Evolutionary conservation across 164 flowering plant species (phyloP).

Genomic region (Stephania japonica): DNA sequence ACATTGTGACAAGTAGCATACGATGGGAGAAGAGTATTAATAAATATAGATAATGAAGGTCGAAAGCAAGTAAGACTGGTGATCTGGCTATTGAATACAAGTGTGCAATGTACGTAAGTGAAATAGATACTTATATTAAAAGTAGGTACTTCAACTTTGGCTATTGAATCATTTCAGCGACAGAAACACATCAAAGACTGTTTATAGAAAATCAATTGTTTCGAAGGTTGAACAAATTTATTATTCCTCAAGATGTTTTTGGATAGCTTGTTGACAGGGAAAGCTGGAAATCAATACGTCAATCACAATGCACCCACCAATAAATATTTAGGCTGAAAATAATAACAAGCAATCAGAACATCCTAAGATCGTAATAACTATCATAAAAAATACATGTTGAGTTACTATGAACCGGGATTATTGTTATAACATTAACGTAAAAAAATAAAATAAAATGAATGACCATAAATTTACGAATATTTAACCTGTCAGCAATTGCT

Average conservation of each 20-base stretch:
- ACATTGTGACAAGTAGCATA: background rate
- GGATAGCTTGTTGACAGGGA: background rate
- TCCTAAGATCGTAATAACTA: background rate
- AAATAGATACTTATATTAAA: background rate
- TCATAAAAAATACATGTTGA: background rate
- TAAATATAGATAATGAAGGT: background rate
- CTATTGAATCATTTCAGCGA: background rate
- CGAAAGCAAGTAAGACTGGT: background rate
- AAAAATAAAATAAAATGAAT: too few species aligned
- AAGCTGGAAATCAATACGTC: background rate
- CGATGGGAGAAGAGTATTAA: background rate
- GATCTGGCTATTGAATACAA: background rate
- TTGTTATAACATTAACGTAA: background rate
- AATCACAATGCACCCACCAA: too few species aligned
- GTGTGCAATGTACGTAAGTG: background rate
- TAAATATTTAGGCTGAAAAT: background rate
- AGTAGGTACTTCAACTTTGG: background rate
- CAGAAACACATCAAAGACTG: background rate
- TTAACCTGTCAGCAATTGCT: slow-evolving; percentile 87
- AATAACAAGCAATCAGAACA: background rate
- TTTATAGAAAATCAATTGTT: background rate
- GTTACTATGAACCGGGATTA: background rate
- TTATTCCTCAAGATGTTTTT: background rate
- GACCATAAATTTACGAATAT: slow-evolving; percentile 1
- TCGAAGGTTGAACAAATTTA: background rate